Conservation (phyloP, 768 basidiomycete genomes). For the Trametes villosa region DNA sequence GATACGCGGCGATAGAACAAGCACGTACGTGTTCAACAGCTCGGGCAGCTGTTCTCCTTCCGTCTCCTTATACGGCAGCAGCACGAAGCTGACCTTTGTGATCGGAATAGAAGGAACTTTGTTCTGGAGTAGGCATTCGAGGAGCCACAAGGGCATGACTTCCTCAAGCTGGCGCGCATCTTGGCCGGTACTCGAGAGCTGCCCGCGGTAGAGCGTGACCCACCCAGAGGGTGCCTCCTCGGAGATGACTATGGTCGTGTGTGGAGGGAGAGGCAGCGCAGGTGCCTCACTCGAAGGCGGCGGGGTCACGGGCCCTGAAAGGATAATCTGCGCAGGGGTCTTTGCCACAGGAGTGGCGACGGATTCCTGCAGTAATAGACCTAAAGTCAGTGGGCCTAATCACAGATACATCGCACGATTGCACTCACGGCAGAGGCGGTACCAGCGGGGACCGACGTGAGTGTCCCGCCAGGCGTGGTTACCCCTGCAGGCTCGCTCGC, state of each 20-base stretch:
- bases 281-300: constrained; percentile 79
- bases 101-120: constrained; percentile 54
- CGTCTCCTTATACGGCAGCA: constrained; percentile 76
- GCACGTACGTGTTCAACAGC: constrained; percentile 84
- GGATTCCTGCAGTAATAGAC: constrained; percentile 18
- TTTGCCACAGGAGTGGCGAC: constrained; percentile 36
- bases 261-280: constrained; percentile 56
- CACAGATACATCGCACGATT: background rate
- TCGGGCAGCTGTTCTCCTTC: constrained; percentile 71
- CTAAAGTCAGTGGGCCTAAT: background rate
- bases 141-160: constrained; percentile 83
- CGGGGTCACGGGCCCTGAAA: constrained; percentile 62
- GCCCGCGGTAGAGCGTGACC: constrained; percentile 76
- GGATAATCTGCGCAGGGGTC: constrained; percentile 57
- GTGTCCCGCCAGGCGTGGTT: constrained; percentile 23
- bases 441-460: constrained; percentile 1
- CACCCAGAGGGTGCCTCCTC: constrained; percentile 81
- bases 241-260: constrained; percentile 73
- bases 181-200: constrained; percentile 57
- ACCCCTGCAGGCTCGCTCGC: constrained; percentile 33
- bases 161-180: constrained; percentile 68
- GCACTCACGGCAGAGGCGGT: constrained; percentile 34
- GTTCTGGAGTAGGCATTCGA: constrained; percentile 82
- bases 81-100: constrained; percentile 86
- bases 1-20: background rate